Percentiles rank a stretch among this genome's conserved stretches.
phyloP scores from a whole-genome alignment of 176 grass and related monocot species.

The Oryza nivara region DNA sequence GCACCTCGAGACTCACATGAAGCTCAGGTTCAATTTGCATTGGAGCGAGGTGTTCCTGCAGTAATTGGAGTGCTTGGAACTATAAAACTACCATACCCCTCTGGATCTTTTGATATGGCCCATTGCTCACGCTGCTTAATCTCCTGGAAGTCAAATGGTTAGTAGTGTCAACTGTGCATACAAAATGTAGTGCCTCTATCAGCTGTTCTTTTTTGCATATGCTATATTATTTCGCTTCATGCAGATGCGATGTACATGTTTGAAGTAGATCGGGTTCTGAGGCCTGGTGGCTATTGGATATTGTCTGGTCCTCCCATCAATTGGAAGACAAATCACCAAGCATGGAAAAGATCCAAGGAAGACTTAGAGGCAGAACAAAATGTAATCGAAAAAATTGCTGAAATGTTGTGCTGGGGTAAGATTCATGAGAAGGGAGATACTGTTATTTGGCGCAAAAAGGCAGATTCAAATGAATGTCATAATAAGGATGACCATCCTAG shows the following conservation, averaged over 20 bases:
- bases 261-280: conserved; percentile 82
- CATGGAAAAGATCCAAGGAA: conserved; percentile 64
- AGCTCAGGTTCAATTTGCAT: conserved; percentile 77
- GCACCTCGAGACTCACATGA: conserved; percentile 72
- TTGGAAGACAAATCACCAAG: conserved; percentile 63
- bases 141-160: conserved; percentile 78
- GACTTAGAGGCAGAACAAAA: conserved; percentile 58
- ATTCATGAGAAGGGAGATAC: conserved; percentile 69
- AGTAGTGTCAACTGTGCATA: conserved; percentile 32
- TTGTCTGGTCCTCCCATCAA: conserved; percentile 80
- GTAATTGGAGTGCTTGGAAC: conserved; percentile 82
- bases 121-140: conserved; percentile 86
- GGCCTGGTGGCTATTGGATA: conserved; percentile 86
- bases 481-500: conserved; percentile 41
- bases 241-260: conserved; percentile 88
- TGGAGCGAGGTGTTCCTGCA: conserved; percentile 84
- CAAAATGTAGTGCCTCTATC: neutral
- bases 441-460: conserved; percentile 77
- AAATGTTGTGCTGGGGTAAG: conserved; percentile 88
- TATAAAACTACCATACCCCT: conserved; percentile 79
- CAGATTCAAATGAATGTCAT: conserved; percentile 54
- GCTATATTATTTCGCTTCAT: conserved; percentile 38
- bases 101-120: conserved; percentile 78
- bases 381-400: conserved; percentile 62
- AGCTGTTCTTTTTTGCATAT: neutral